Evolutionary conservation across 139 green algal genomes (phyloP).

Genomic region (Auxenochlorella protothecoides): DNA sequence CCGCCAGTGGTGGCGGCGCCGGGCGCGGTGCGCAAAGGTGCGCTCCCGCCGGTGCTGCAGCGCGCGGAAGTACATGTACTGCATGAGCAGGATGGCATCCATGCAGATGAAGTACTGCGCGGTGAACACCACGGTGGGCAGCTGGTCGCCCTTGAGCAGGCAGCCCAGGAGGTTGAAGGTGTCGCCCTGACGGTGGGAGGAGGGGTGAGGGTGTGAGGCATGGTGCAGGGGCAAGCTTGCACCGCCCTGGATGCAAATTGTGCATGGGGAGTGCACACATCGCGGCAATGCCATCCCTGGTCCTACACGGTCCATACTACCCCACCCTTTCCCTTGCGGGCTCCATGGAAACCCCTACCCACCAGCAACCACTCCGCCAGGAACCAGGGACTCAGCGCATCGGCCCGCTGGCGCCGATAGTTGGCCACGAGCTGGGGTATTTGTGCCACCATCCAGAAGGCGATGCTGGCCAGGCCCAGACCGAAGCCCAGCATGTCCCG

Average conservation of each 20-base stretch:
- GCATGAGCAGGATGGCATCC: constrained; percentile 53
- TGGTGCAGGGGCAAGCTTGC: not conserved
- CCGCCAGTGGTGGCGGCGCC: constrained; percentile 11
- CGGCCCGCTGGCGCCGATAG: constrained; percentile 53
- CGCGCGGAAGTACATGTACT: constrained; percentile 46
- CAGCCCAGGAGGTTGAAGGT: constrained; percentile 70
- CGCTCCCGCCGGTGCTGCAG: constrained; percentile 21
- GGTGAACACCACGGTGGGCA: constrained; percentile 58
- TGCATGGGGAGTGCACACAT: too few relatives aligned
- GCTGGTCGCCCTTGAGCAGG: constrained; percentile 72
- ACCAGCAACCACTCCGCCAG: constrained; percentile 75
- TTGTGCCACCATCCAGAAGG: constrained; percentile 54
- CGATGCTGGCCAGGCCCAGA: constrained; percentile 35
- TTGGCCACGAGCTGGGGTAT: constrained; percentile 79
- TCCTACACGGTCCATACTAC: not conserved
- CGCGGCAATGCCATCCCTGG: too few relatives aligned
- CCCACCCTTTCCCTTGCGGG: not conserved
- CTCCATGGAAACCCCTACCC: not conserved
- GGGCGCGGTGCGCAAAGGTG: constrained; percentile 1
- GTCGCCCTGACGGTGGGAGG: constrained; percentile 30
- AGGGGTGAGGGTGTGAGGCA: not conserved
- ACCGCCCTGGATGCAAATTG: not conserved
- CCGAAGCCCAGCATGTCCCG: constrained; percentile 57
- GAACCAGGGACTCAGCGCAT: constrained; percentile 77
- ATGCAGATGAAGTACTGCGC: constrained; percentile 40